Evolutionary conservation across 1,284 basidiomycete species (phyloP).

Genomic region (Amylostereum areolatum): DNA sequence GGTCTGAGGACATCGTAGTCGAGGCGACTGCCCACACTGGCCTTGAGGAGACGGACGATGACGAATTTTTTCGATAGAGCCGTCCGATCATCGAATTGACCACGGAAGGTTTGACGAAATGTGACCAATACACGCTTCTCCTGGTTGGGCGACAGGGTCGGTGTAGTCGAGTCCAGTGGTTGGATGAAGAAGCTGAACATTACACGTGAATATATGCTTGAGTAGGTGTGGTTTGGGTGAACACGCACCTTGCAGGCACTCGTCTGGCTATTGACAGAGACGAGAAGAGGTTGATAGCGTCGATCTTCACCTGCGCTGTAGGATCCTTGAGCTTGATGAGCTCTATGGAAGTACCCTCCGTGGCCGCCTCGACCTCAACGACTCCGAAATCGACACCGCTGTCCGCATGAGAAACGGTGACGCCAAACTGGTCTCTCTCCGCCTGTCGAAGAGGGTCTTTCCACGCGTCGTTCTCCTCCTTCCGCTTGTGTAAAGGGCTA

Average conservation of each 20-base stretch:
- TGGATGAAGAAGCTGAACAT: slow-evolving; percentile 27
- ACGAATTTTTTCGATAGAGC: slow-evolving; percentile 23
- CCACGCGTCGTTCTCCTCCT: too few relatives aligned
- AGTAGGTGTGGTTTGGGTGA: too few relatives aligned
- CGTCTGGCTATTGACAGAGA: slow-evolving; percentile 22
- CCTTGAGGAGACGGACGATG: slow-evolving; percentile 27
- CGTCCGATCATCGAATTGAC: slow-evolving; percentile 36
- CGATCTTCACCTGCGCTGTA: slow-evolving; percentile 20
- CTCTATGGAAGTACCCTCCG: slow-evolving; percentile 14
- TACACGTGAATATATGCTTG: too few relatives aligned
- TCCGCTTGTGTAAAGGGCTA: too few relatives aligned
- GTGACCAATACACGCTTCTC: slow-evolving; percentile 26
- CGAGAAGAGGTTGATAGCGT: slow-evolving; percentile 25
- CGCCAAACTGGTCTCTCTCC: slow-evolving; percentile 24
- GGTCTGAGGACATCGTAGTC: slow-evolving; percentile 48
- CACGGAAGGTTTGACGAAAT: slow-evolving; percentile 32
- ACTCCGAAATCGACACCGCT: slow-evolving; percentile 30
- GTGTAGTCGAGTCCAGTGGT: slow-evolving; percentile 3
- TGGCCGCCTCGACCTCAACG: slow-evolving; percentile 23
- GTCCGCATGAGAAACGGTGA: slow-evolving; percentile 16
- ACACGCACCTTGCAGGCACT: too few relatives aligned
- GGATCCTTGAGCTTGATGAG: slow-evolving; percentile 5
- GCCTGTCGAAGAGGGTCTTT: background rate
- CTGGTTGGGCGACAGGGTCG: slow-evolving; percentile 19
- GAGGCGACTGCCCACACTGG: slow-evolving; percentile 29